These are phyloP conservation scores for Exserohilum turcica DNA, from an alignment of 2,329 filamentous ascomycete species.

Conservation along the genomic window DNA sequence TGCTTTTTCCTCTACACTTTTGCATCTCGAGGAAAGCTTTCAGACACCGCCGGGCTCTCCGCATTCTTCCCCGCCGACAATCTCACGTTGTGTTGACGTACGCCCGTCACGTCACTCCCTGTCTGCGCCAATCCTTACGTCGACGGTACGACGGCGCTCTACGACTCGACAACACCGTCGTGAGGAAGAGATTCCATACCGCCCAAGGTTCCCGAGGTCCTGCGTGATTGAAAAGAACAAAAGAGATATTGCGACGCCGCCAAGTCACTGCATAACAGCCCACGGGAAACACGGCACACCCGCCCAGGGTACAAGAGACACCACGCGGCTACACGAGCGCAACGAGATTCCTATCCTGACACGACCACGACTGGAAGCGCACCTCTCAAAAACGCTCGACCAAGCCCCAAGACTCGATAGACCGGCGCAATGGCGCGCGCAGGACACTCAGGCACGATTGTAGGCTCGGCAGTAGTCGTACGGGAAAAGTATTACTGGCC, in stretches of 20 bases:
- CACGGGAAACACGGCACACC: constrained; percentile 7
- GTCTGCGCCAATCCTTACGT: constrained; percentile 10
- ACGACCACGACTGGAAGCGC: background rate
- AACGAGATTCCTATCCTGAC: background rate
- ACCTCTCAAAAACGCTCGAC: background rate
- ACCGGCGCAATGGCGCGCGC: constrained; percentile 43
- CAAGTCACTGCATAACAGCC: constrained; percentile 21
- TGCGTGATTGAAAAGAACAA: background rate
- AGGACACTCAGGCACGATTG: constrained; percentile 40
- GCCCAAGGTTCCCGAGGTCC: background rate
- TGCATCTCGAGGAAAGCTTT: constrained; percentile 1
- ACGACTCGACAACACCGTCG: background rate
- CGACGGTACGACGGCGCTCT: constrained; percentile 9
- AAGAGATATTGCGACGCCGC: constrained; percentile 12
- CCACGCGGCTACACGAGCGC: background rate
- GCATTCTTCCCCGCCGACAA: constrained; percentile 16
- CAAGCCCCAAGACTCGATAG: constrained; percentile 3
- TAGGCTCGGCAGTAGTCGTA: constrained; percentile 50
- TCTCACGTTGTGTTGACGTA: constrained; percentile 13
- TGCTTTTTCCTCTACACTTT: background rate
- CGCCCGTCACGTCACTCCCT: constrained; percentile 25
- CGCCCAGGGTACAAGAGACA: background rate
- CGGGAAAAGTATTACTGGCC: constrained; percentile 66
- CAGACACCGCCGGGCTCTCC: constrained; percentile 21
- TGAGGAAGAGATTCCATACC: background rate